phyloP scores from a whole-genome alignment of 2,329 filamentous ascomycete species.

The Tolypocladium ovalisporum region DNA sequence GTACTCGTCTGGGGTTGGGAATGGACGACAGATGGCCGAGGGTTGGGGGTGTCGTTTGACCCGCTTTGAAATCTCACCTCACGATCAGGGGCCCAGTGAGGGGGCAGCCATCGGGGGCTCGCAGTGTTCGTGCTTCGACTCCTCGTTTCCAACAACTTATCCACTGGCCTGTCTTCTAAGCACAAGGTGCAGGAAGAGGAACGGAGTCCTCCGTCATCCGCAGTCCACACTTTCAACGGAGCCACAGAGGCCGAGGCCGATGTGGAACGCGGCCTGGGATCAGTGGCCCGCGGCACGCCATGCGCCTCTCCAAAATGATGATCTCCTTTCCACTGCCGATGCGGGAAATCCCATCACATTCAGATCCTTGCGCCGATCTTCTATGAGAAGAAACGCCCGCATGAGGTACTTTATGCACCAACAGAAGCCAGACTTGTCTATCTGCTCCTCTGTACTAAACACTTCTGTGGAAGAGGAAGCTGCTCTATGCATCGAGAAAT shows the following conservation, averaged over 20 bases:
- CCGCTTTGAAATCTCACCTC: neutral
- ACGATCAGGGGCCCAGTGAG: neutral
- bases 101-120: neutral
- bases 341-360: neutral
- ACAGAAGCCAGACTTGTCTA: neutral
- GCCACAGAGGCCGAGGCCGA: neutral
- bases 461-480: neutral
- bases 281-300: conserved; percentile 1
- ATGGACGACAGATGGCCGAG: neutral
- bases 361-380: neutral
- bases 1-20: too few relatives aligned
- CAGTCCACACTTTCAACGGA: neutral
- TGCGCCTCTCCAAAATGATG: conserved; percentile 1
- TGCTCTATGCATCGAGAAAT: neutral
- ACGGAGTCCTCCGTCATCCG: neutral
- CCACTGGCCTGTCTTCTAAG: neutral
- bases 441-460: neutral
- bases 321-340: neutral
- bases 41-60: neutral
- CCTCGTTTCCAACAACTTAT: neutral
- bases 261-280: neutral
- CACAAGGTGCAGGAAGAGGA: neutral
- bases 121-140: neutral
- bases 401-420: neutral
- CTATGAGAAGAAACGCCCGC: neutral